Evolutionary conservation across 495 filamentous ascomycete genomes (phyloP), one percentile per base, ranked within the genome.

Genomic region (Trichoderma virens): DNA sequence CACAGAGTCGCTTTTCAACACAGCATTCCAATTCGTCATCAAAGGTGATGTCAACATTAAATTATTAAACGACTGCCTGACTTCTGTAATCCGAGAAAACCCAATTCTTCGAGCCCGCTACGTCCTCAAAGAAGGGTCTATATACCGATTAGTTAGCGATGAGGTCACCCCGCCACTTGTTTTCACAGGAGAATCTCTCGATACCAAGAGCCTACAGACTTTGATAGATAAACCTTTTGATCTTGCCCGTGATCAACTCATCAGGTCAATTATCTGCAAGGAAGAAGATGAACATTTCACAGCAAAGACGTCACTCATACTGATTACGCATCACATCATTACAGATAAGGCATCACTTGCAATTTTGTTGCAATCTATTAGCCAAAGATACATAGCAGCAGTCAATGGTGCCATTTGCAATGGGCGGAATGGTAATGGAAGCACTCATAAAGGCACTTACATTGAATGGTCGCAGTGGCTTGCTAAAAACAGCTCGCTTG

Each of bases 1-100:
- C 32, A 27, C 60, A 4, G 16, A 27, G 34, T 66, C 67, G 3
- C 59, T 61, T 23, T 66, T 68, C 51, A 68, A 68, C 56, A 60
- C 63, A 0, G 51, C 62, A 23, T 60, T 62, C 32, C 56, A 62
- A 18, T 34, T 67, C 23, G 35, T 43, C 31, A 34, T 66, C 2
- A 6, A 63, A 25, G 64, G 64, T 13, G 14, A 38, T 28, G 60
- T 66, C 9, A 54, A 66, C 39, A n/a, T 51, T 27, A 32, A 56
- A 16, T 18, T 25, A 9, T 54, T 66, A 3, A 14, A 25, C 2
- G 14, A 56, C n/a, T 35, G 60, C 16, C 25, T 66, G 0, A 47
- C 11, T 11, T 38, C 18, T 5, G 59, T 66, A 13, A 43, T 66
- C 13, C 32, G 9, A 38, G 60, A 63, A 38, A 51, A 66, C 14